phyloP scores from a whole-genome alignment of 768 basidiomycete genomes.

The Sporobolomyces phaffii region DNA sequence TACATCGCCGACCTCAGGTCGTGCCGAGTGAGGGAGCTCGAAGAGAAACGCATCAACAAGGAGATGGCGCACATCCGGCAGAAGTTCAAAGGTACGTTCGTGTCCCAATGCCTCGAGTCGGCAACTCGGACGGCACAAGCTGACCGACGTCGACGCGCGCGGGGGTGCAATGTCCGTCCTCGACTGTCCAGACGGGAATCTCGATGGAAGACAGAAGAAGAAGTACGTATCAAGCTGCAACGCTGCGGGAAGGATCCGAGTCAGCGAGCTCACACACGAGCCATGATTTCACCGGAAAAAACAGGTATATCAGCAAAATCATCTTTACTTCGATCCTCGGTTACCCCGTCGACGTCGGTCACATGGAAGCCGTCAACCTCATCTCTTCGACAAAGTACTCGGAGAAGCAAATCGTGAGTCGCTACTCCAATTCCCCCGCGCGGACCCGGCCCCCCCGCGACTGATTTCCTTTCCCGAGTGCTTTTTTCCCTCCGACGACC shows the following conservation, averaged over 20 bases:
- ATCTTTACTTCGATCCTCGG: conserved; percentile 98
- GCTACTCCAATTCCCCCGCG: conserved; percentile 1
- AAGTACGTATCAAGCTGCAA: conserved; percentile 39
- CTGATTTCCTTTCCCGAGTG: neutral
- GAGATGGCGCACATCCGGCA: conserved; percentile 99
- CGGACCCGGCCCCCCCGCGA: too few relatives aligned
- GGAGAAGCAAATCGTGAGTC: conserved; percentile 93
- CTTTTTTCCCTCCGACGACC: too few relatives aligned
- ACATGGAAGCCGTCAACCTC: conserved; percentile 98
- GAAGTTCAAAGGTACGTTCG: conserved; percentile 79
- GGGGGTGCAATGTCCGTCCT: neutral
- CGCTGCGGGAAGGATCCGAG: neutral
- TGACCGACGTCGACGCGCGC: too few relatives aligned
- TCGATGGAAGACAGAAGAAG: conserved; percentile 52
- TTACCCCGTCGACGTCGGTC: conserved; percentile 93
- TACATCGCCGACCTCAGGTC: conserved; percentile 97
- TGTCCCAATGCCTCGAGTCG: neutral
- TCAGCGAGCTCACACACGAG: neutral
- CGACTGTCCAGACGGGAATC: conserved; percentile 46
- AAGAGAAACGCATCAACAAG: conserved; percentile 98
- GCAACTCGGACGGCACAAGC: too few relatives aligned
- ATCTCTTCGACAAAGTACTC: conserved; percentile 92
- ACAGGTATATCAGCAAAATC: conserved; percentile 94
- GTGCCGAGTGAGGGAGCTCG: conserved; percentile 88
- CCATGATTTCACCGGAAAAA: neutral